Base-by-base conservation (phyloP, 2,329 filamentous ascomycete species). In the Pyricularia grisea region DNA sequence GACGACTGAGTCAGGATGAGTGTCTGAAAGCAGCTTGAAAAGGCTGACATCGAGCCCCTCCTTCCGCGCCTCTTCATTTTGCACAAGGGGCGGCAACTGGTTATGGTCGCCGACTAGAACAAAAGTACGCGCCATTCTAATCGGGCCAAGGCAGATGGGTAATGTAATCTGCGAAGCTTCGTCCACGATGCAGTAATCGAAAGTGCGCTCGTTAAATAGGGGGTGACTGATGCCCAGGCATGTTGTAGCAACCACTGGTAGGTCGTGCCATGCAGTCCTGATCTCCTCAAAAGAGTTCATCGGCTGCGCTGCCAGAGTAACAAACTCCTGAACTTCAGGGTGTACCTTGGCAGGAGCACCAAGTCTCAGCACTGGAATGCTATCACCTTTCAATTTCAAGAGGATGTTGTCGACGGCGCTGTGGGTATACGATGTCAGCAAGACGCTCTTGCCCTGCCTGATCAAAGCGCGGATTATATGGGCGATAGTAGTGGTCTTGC, bases 151-250 rank as follows among this genome's bases (percentile, higher is more conserved):
- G 72, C 95, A 98, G 25, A 97, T 94, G 0, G 95, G 95, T 25
- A 99, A 82, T 0, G 95, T 99, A 76, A 99, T 98, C 75, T 99
- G 95, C 2, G 94, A 97, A 0, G 95, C 95, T 79, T 99, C 95
- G 73, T 99, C 95, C 4, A 99, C 94, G 71, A 99, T 98, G 76
- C 95, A 99, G 76, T 97, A 98, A 79, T 99, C 95, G 73, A 99
- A 99, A 0, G 90, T 88, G 4, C 95, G 90, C 75, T 94, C 91
- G 69, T 87, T 90, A 80, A 99, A 98, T 10, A 99, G 82, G 2
- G 90, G 86, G 77, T 99, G 95, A 73, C 91, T 94, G 76, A 97
- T 92, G 2, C 94, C 93, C 30, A 99, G 85, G 76, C 95, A 99
- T 0, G 95, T 98, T 0, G 95, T 97, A 4, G 94, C 95, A 3